Base-by-base conservation (phyloP, 805 yeast genomes). In the Ogataea ganodermae region DNA sequence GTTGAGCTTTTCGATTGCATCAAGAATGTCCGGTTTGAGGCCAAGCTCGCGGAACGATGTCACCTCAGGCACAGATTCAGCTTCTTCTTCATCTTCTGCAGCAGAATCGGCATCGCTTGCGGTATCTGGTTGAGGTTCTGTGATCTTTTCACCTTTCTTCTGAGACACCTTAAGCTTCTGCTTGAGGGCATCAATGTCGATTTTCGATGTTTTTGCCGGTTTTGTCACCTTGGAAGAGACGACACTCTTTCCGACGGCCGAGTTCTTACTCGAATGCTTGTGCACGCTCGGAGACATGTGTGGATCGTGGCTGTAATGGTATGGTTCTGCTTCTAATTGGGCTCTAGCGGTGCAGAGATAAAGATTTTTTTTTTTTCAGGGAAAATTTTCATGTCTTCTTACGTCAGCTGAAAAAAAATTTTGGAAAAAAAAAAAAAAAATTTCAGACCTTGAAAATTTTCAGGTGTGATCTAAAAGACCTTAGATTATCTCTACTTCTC, bases 1-100 rank as follows among this genome's bases (percentile, higher is more conserved):
- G 48, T 89, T 86, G 70, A 94, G 71, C 26, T 76, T 75, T 46
- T 83, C 81, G 54, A 94, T 81, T 0, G 97, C 85, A 57, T 89
- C 94, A 24, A 88, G 67, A 20, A 94, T 74, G 59, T 88, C 95
- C 1, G 89, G 89, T 35, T 87, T 83, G 42, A 89, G 69, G 13
- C 85, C 79, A 45, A 87, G 69, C 27, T 83, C 83, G 13, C 65
- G 56, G 56, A 86, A 86, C 2, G 67, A 47, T 30, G 57, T 36
- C 27, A 47, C 48, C n/a, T 53, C 54, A 6, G n/a, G 18, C 17
- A 51, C 48, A 6, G 12, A 5, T 17, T 27, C 46, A 10, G 35
- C 43, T 21, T 45, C 49, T 12, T 44, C 42, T 23, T 23, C 32
- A 8, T 51, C 53, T 42, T 47, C 47, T 27, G 55, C 48, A 35